These are phyloP conservation scores for Euphrasia confusa DNA, from an alignment of 257 asterid genomes.

Conservation along the genomic window DNA sequence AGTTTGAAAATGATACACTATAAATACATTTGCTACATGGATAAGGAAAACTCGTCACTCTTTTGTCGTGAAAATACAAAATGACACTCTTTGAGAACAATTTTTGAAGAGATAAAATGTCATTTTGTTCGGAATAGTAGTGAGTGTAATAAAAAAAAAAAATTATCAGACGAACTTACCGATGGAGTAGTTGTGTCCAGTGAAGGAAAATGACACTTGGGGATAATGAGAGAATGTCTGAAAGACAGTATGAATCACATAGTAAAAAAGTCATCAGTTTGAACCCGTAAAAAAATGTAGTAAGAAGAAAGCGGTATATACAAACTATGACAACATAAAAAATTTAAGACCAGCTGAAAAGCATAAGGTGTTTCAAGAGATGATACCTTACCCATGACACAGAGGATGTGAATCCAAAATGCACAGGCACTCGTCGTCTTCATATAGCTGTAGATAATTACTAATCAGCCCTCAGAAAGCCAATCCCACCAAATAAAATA, in stretches of 20 bases:
- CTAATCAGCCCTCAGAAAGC: conserved; percentile 25
- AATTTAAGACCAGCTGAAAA: conserved; percentile 12
- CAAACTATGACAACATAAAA: no score
- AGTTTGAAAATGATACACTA: no score
- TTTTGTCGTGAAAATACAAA: no score
- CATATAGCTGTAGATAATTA: conserved; percentile 63
- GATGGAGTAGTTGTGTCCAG: conserved; percentile 82
- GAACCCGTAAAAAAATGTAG: background rate
- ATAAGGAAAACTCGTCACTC: no score
- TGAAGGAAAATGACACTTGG: conserved; percentile 80
- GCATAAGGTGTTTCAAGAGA: conserved; percentile 28
- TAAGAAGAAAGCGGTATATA: background rate
- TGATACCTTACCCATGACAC: conserved; percentile 97
- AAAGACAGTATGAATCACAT: conserved; percentile 15
- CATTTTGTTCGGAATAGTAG: no score
- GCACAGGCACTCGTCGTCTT: conserved; percentile 84
- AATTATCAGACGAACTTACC: conserved; percentile 41
- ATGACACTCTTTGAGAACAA: no score
- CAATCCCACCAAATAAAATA: conserved; percentile 8
- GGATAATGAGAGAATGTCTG: conserved; percentile 91
- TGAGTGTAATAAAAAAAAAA: background rate
- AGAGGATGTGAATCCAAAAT: conserved; percentile 86
- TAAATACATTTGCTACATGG: no score
- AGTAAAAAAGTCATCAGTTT: background rate
- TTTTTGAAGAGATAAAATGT: no score